phyloP scores from a whole-genome alignment of 805 yeast species.

The Candida alai region DNA sequence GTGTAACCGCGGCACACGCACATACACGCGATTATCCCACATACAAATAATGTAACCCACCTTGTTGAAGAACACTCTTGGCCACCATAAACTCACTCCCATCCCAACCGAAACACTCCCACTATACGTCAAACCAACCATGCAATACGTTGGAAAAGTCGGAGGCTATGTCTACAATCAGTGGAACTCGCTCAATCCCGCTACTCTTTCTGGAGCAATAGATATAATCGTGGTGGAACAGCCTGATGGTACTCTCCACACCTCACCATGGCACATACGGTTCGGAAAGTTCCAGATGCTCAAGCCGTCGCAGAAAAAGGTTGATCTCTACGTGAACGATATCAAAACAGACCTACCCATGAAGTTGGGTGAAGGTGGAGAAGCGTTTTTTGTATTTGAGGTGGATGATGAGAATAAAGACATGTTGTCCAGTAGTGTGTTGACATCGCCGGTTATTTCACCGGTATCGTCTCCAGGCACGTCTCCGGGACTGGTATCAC shows the following conservation, averaged over 20 bases:
- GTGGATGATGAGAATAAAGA: conserved; percentile 50
- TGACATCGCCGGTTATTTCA: conserved; percentile 82
- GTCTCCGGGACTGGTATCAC: no score
- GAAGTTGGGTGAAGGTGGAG: conserved; percentile 97
- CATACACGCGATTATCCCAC: no score
- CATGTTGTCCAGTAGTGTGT: conserved; percentile 69
- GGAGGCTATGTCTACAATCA: conserved; percentile 93
- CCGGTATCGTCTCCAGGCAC: conserved; percentile 60
- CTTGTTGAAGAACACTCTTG: no score
- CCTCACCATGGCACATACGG: conserved; percentile 95
- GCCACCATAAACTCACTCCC: background rate
- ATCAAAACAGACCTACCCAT: conserved; percentile 78
- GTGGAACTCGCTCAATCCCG: conserved; percentile 95
- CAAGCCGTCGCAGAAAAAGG: conserved; percentile 93
- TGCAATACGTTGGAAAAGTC: conserved; percentile 97
- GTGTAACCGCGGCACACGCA: no score
- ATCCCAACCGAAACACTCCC: background rate
- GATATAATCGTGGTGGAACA: conserved; percentile 94
- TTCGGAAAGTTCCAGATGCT: conserved; percentile 92
- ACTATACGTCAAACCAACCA: conserved; percentile 20
- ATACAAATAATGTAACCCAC: no score
- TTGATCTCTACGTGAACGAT: conserved; percentile 84
- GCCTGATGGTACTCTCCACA: conserved; percentile 71
- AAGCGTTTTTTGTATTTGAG: conserved; percentile 95
- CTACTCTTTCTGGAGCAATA: conserved; percentile 94